These are phyloP conservation scores for Jamesozyma piceae DNA, from an alignment of 805 yeast species.

Conservation along the genomic window DNA sequence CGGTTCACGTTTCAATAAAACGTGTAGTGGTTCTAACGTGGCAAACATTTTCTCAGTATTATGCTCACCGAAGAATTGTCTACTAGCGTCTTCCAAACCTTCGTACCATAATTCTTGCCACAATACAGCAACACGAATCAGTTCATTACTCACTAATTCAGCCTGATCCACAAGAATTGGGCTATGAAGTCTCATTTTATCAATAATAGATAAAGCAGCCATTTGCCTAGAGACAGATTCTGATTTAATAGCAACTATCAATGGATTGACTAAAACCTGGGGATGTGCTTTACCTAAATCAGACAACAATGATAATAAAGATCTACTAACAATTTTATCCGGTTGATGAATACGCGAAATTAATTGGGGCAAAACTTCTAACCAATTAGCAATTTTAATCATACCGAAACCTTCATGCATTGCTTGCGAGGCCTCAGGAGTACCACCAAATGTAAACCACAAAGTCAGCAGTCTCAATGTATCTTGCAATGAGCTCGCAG, in stretches of 20 bases:
- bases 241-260: constrained; percentile 88
- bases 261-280: constrained; percentile 86
- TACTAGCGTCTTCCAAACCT: constrained; percentile 88
- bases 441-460: constrained; percentile 92
- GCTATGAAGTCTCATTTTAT: constrained; percentile 80
- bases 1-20: constrained; percentile 72
- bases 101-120: constrained; percentile 98
- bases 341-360: constrained; percentile 94
- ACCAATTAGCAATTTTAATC: constrained; percentile 86
- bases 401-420: constrained; percentile 78
- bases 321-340: constrained; percentile 66
- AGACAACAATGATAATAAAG: constrained; percentile 66
- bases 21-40: constrained; percentile 78
- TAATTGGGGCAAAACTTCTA: constrained; percentile 85
- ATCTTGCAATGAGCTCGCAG: constrained; percentile 79
- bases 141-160: constrained; percentile 77
- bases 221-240: constrained; percentile 77
- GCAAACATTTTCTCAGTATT: constrained; percentile 91
- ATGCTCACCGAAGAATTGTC: constrained; percentile 84
- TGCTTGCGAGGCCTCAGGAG: constrained; percentile 76
- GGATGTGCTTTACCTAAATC: constrained; percentile 91
- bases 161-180: constrained; percentile 77
- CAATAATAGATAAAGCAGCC: constrained; percentile 82
- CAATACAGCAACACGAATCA: constrained; percentile 84
- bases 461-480: constrained; percentile 75